phyloP scores from a whole-genome alignment of 371 early-diverging fungal species.

The Actinomucor elegans region DNA sequence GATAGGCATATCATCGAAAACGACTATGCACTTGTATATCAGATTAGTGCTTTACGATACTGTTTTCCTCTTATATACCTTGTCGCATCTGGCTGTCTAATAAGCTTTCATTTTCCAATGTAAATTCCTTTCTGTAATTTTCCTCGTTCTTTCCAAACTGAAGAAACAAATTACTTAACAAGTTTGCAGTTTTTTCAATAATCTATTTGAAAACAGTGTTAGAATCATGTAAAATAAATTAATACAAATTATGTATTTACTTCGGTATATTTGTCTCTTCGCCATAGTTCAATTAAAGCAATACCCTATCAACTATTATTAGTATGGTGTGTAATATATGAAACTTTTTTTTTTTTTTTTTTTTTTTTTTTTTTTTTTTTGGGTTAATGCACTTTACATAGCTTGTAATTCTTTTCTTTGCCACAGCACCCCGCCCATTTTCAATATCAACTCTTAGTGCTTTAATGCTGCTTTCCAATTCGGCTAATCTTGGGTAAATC shows the following conservation, averaged over 20 bases:
- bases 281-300: conserved; percentile 21
- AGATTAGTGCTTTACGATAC: conserved; percentile 1
- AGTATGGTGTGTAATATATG: background rate
- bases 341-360: no score
- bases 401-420: conserved; percentile 5
- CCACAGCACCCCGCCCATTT: background rate
- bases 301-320: conserved; percentile 11
- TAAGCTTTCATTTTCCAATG: background rate
- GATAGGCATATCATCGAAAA: conserved; percentile 3
- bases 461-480: conserved; percentile 11
- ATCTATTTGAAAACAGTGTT: no score
- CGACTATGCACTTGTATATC: background rate
- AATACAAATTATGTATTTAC: no score
- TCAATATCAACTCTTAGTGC: conserved; percentile 8
- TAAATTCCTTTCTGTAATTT: conserved; percentile 9
- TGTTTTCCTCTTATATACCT: background rate
- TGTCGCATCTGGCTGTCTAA: conserved; percentile 3
- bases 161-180: conserved; percentile 4
- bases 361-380: no score
- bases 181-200: background rate
- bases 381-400: conserved; percentile 10
- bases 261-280: conserved; percentile 21
- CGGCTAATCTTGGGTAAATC: conserved; percentile 17
- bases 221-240: no score
- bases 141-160: conserved; percentile 17